Percentiles rank a stretch among this genome's conserved stretches.
phyloP scores from a whole-genome alignment of 805 yeast species.

The Metschnikowia borealis region DNA sequence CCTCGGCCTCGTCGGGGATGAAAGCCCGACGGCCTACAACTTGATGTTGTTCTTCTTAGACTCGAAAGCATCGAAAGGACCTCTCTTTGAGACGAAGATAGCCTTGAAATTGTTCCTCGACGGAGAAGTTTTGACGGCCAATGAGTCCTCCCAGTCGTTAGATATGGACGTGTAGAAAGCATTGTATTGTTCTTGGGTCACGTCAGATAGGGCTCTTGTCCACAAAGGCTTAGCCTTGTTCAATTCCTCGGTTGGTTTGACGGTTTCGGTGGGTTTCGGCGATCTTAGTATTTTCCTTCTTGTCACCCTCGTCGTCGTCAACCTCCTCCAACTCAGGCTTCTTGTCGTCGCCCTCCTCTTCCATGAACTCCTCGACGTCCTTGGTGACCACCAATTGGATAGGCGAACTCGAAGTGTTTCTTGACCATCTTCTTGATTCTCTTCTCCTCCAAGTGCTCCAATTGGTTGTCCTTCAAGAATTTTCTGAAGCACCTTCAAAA shows the following conservation, averaged over 20 bases:
- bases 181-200: constrained; percentile 96
- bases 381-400: constrained; percentile 96
- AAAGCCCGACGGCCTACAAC: constrained; percentile 98
- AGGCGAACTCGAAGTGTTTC: constrained; percentile 99
- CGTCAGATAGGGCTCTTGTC: constrained; percentile 98
- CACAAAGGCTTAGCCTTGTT: constrained; percentile 99
- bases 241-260: constrained; percentile 96
- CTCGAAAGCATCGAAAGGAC: constrained; percentile 98
- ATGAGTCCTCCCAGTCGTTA: constrained; percentile 99
- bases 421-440: constrained; percentile 98
- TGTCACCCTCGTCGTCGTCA: constrained; percentile 58
- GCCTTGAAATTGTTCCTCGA: constrained; percentile 99
- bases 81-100: constrained; percentile 96
- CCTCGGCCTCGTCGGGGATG: constrained; percentile 99
- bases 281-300: constrained; percentile 79
- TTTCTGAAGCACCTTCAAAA: too few relatives aligned
- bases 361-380: constrained; percentile 75
- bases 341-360: constrained; percentile 52
- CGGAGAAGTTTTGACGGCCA: constrained; percentile 98
- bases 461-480: constrained; percentile 98
- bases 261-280: constrained; percentile 87
- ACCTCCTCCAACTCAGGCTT: constrained; percentile 69
- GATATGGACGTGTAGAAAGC: constrained; percentile 99
- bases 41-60: constrained; percentile 97
- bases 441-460: constrained; percentile 98